These are phyloP conservation scores for Suhomyces tanzawaensis DNA, from an alignment of 805 yeast species.

Conservation along the genomic window DNA sequence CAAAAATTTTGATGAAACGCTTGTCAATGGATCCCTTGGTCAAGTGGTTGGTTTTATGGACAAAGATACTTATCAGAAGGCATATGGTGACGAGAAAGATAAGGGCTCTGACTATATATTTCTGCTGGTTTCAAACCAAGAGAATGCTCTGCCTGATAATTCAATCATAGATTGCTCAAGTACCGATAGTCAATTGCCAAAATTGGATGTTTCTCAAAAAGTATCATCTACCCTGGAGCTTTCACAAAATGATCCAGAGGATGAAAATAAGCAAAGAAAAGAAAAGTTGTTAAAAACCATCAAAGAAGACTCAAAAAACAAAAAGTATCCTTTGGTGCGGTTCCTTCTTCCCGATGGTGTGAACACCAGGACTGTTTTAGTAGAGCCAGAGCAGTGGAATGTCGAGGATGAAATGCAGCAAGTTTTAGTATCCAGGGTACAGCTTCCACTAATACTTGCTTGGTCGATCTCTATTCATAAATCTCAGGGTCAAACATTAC, in stretches of 20 bases:
- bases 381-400: constrained; percentile 80
- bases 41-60: constrained; percentile 57
- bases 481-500: constrained; percentile 89
- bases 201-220: not conserved
- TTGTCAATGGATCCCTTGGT: constrained; percentile 79
- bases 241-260: not conserved
- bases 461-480: constrained; percentile 97
- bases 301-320: constrained; percentile 43
- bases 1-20: constrained; percentile 66
- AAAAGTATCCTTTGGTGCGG: constrained; percentile 70
- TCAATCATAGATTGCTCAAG: not conserved
- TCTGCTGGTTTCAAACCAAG: not conserved
- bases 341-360: constrained; percentile 71
- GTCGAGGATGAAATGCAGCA: constrained; percentile 71
- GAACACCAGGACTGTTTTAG: constrained; percentile 65
- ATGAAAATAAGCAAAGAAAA: constrained; percentile 45
- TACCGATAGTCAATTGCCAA: not conserved
- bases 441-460: constrained; percentile 86
- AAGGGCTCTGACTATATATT: constrained; percentile 18
- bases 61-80: constrained; percentile 36
- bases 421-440: constrained; percentile 69
- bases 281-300: constrained; percentile 41
- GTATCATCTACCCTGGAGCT: not conserved
- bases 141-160: not conserved
- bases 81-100: constrained; percentile 7